A percentile compares a stretch with the other conserved stretches of the same genome.
Conservation (phyloP, 768 basidiomycete genomes). For the Ephemerocybe angulata region DNA sequence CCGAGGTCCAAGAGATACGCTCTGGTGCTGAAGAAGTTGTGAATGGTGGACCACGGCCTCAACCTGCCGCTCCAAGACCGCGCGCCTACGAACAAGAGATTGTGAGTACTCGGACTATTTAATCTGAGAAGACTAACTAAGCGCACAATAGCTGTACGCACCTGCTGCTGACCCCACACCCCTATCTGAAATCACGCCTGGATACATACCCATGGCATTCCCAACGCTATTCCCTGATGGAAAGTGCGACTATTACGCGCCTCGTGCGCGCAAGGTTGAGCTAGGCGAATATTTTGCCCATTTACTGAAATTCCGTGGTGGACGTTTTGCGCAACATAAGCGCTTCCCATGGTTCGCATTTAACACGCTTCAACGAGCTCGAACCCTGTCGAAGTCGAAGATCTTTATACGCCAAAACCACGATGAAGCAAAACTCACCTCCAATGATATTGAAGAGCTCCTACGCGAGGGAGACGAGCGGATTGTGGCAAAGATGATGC, state of each 20-base stretch:
- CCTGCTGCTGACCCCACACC: slow-evolving; percentile 12
- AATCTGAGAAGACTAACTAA: background rate
- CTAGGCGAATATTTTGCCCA: slow-evolving; percentile 18
- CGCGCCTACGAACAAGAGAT: background rate
- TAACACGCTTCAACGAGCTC: slow-evolving; percentile 10
- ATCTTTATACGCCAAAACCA: slow-evolving; percentile 15
- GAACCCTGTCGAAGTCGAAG: slow-evolving; percentile 6
- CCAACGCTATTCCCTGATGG: slow-evolving; percentile 23
- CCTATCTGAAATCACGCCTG: slow-evolving; percentile 8
- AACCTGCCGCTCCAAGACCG: too few species aligned
- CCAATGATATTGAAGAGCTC: slow-evolving; percentile 16
- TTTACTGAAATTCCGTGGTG: slow-evolving; percentile 15
- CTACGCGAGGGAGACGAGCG: slow-evolving; percentile 13
- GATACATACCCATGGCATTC: slow-evolving; percentile 20
- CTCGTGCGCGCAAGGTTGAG: slow-evolving; percentile 6
- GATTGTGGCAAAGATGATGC: slow-evolving; percentile 15
- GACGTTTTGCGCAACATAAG: slow-evolving; percentile 20
- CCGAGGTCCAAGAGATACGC: slow-evolving; percentile 16
- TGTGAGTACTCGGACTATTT: background rate
- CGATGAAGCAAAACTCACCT: slow-evolving; percentile 12
- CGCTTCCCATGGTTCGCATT: slow-evolving; percentile 20
- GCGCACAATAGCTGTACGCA: slow-evolving; percentile 10
- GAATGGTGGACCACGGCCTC: background rate
- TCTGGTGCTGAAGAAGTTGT: slow-evolving; percentile 8
- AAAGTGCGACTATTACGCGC: slow-evolving; percentile 13